Evolutionary conservation across 176 grass and related monocot species (phyloP).

Genomic region (Chrysopogon serrulatus): DNA sequence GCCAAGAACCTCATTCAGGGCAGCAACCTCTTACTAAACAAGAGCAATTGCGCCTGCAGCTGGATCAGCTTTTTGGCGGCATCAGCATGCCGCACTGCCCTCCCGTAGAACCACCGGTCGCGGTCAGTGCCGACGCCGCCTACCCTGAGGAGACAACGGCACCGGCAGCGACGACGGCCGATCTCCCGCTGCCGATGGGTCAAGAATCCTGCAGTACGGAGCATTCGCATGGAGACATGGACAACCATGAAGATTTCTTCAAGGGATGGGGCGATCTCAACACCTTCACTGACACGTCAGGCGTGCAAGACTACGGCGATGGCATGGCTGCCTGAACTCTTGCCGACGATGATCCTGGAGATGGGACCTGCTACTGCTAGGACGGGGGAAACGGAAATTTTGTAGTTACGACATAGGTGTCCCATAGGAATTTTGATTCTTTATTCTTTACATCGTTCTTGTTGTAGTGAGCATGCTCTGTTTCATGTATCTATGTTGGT

Average conservation of each 20-base stretch:
- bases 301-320: background rate
- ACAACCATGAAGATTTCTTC: background rate
- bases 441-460: background rate
- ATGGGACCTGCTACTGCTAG: background rate
- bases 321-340: background rate
- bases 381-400: background rate
- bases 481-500: background rate
- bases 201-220: background rate
- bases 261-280: background rate
- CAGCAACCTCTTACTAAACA: background rate
- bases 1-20: background rate
- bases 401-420: background rate
- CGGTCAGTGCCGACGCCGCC: background rate
- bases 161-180: background rate
- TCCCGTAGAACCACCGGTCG: background rate
- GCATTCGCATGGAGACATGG: background rate
- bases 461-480: background rate
- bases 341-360: background rate
- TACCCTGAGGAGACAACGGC: background rate
- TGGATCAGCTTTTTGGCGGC: background rate
- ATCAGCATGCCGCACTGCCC: background rate
- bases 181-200: background rate
- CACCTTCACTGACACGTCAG: background rate
- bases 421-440: background rate
- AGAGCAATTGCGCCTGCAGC: background rate